Evolutionary conservation across 1,284 basidiomycete species (phyloP).

Genomic region (Apiotrichum veenhuisii): DNA sequence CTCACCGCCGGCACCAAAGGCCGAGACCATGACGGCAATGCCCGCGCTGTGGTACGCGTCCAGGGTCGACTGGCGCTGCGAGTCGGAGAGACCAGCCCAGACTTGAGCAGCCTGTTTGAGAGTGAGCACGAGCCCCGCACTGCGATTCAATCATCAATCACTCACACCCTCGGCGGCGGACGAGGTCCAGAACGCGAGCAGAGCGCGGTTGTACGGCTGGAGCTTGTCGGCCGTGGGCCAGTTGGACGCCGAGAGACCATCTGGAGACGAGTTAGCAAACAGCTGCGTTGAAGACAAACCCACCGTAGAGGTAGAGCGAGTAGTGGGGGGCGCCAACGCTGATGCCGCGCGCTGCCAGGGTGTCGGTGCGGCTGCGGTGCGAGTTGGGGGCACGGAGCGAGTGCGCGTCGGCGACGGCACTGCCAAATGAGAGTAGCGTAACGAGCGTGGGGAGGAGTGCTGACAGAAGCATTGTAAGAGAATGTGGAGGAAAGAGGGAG

Average conservation of each 20-base stretch:
- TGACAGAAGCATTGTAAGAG: background rate
- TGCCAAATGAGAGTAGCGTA: slow-evolving; percentile 10
- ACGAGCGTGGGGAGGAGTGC: slow-evolving; percentile 12
- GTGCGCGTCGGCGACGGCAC: slow-evolving; percentile 8
- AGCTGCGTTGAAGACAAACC: background rate
- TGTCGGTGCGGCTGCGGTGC: background rate
- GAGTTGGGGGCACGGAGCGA: background rate
- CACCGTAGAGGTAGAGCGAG: slow-evolving; percentile 44
- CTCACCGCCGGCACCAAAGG: slow-evolving; percentile 50
- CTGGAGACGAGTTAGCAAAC: slow-evolving; percentile 24
- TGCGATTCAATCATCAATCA: background rate
- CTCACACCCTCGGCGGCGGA: slow-evolving; percentile 38
- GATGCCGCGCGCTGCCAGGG: slow-evolving; percentile 11
- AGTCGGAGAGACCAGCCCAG: slow-evolving; percentile 37
- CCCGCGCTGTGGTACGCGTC: slow-evolving; percentile 50
- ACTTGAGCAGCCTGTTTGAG: slow-evolving; percentile 5
- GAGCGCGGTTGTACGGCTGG: slow-evolving; percentile 48
- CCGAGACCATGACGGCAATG: slow-evolving; percentile 52
- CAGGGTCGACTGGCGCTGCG: slow-evolving; percentile 37
- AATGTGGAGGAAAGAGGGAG: background rate
- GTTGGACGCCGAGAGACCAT: slow-evolving; percentile 33
- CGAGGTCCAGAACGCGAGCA: slow-evolving; percentile 53
- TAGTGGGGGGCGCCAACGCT: slow-evolving; percentile 39
- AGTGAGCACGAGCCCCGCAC: background rate
- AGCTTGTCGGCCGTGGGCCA: slow-evolving; percentile 22